Evolutionary conservation across 2,329 filamentous ascomycete species (phyloP).

Genomic region (Cordyceps fumosorosea): DNA sequence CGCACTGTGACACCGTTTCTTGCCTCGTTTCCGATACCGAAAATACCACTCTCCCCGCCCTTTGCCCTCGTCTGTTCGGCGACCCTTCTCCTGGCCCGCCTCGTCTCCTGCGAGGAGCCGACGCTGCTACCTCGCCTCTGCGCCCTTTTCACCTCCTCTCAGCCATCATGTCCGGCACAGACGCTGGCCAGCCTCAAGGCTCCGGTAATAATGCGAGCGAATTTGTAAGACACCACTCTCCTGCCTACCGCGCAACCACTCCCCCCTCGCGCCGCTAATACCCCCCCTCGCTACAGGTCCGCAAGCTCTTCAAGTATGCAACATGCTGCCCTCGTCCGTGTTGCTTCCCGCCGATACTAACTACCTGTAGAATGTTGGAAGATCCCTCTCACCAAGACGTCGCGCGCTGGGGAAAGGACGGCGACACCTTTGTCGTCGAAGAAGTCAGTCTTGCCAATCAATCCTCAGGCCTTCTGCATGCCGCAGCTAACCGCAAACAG

Average conservation of each 20-base stretch:
- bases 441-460: conserved; percentile 56
- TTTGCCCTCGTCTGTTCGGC: neutral
- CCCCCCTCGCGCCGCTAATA: conserved; percentile 10
- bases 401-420: conserved; percentile 90
- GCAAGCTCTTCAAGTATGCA: conserved; percentile 93
- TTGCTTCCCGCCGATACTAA: conserved; percentile 10
- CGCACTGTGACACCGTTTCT: neutral
- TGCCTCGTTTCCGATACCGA: neutral
- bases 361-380: conserved; percentile 75
- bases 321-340: conserved; percentile 16
- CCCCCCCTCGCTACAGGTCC: conserved; percentile 58
- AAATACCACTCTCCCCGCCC: neutral
- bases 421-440: conserved; percentile 92
- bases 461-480: neutral
- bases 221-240: conserved; percentile 61
- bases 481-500: conserved; percentile 39
- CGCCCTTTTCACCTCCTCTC: neutral
- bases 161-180: conserved; percentile 28
- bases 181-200: conserved; percentile 27
- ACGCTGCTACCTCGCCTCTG: neutral
- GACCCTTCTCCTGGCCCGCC: conserved; percentile 1
- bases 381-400: conserved; percentile 88
- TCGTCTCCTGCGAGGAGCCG: conserved; percentile 6
- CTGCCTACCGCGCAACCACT: too few relatives aligned
- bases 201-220: conserved; percentile 81